Percentiles rank a stretch among this genome's conserved stretches.
Conservation (phyloP, 2,329 filamentous ascomycete species). For the Fusarium gaditjirri region DNA sequence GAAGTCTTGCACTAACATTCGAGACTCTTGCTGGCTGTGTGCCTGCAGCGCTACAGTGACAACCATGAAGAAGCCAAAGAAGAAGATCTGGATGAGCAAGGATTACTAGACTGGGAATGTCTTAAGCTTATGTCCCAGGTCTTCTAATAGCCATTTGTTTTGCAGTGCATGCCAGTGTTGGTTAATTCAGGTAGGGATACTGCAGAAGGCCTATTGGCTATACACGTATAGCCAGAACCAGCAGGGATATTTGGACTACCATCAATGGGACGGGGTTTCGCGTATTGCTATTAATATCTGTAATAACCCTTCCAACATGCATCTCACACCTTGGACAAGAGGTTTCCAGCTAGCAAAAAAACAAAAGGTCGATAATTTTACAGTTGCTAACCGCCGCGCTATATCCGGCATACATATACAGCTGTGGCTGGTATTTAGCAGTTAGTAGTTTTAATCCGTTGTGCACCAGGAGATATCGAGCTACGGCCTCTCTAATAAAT, state of each 20-base stretch:
- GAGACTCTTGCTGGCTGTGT: too few species aligned
- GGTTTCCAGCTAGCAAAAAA: neutral
- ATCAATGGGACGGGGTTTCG: too few species aligned
- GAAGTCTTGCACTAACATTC: neutral
- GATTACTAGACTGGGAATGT: neutral
- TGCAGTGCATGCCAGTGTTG: fast-evolving
- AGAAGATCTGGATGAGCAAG: conserved; percentile 62
- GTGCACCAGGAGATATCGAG: too few species aligned
- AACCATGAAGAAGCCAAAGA: conserved; percentile 64
- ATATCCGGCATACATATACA: too few species aligned
- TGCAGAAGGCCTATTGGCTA: neutral
- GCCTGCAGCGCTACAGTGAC: conserved; percentile 50
- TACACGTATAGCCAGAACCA: neutral
- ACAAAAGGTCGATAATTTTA: neutral
- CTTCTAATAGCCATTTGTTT: too few species aligned
- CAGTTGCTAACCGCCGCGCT: too few species aligned
- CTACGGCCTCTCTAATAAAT: too few species aligned
- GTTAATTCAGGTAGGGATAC: neutral
- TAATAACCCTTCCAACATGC: too few species aligned
- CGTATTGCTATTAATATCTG: too few species aligned
- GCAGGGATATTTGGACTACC: neutral
- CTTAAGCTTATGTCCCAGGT: neutral
- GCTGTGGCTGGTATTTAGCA: too few species aligned
- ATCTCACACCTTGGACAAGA: neutral
- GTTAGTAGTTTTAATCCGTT: too few species aligned